Percentiles rank a stretch among this genome's conserved stretches.
Conservation (phyloP, 2,329 filamentous ascomycete genomes). For the Bimuria novae-zelandiae region DNA sequence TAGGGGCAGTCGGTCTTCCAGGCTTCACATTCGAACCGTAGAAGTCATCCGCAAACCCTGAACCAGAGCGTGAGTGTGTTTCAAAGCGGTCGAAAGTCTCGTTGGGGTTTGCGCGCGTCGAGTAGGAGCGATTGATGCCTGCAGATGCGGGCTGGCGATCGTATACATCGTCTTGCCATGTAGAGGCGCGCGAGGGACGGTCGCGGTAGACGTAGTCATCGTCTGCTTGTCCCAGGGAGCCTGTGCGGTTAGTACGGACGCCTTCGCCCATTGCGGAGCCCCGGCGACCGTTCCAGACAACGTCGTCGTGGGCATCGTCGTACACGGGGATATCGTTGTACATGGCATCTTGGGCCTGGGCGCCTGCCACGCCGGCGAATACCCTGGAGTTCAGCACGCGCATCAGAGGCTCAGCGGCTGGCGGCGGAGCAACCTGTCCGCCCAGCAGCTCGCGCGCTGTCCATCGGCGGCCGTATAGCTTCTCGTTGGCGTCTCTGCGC, state of each 20-base stretch:
- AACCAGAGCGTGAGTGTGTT: constrained; percentile 41
- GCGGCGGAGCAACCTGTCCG: constrained; percentile 76
- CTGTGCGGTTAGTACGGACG: constrained; percentile 56
- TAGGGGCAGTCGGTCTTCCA: constrained; percentile 81
- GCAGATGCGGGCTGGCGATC: constrained; percentile 57
- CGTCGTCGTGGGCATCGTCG: constrained; percentile 78
- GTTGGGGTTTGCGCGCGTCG: constrained; percentile 52
- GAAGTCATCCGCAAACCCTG: constrained; percentile 55
- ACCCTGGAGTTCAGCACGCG: constrained; percentile 80
- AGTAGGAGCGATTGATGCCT: constrained; percentile 55
- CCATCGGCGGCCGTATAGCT: constrained; percentile 83
- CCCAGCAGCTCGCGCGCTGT: constrained; percentile 81
- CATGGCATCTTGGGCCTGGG: constrained; percentile 62
- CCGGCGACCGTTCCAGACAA: constrained; percentile 78
- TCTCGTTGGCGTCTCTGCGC: constrained; percentile 94
- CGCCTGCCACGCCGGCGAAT: constrained; percentile 70
- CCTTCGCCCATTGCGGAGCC: constrained; percentile 75
- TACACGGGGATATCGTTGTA: constrained; percentile 96
- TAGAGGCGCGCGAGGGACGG: constrained; percentile 65
- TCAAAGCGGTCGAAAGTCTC: constrained; percentile 57
- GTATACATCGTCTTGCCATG: constrained; percentile 78
- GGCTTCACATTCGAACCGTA: constrained; percentile 67
- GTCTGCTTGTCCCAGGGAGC: constrained; percentile 39
- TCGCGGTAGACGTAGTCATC: constrained; percentile 59
- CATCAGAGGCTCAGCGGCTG: constrained; percentile 83